Base-by-base conservation (phyloP, 176 grass and related monocot genomes). In the Musa itinerans region DNA sequence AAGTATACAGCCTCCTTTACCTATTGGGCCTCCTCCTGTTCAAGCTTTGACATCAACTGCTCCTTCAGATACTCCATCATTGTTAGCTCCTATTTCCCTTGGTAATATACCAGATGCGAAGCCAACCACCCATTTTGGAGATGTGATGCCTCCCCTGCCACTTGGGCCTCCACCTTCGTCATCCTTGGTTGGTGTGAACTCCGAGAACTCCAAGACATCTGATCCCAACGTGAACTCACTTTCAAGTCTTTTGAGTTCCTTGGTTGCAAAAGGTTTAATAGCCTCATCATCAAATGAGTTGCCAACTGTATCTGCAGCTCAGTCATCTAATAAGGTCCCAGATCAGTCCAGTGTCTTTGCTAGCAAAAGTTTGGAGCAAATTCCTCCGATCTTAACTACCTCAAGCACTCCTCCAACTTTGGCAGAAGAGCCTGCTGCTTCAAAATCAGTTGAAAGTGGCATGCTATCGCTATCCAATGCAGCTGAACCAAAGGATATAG, bases 241-340 rank as follows among this genome's bases (percentile, higher is more conserved):
- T 55, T 89, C 95, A 26, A 91, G 86, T 81, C 85, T 94, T 69
- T 86, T 99, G 74, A 91, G 82, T 87, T 89, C 90, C 65, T 86
- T 99, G 77, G 88, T 99, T 82, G 86, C 89, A 65, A 99, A 99
- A 73, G 95, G 95, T 61, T 68, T 99, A 75, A 94, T 99, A 74
- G 91, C 90, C 78, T 89, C 90, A 1, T 80, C 82, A 57, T 83
- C 81, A 70, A 81, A 74, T 74, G 86, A 86, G 82, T 75, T 76
- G 24, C 84, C 85, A n/a, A 57, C 62, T 63, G 22, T 79, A 22
- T 54, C 25, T 74, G 34, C 70, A 27, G 69, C 70, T 66, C 74
- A 81, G 27, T 74, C 51, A 48, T 22, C 78, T 63, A 80, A 86
- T 25, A 76, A 81, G 50, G 25, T 57, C 70, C 57, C 71, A 65